phyloP scores from a whole-genome alignment of 176 grass and related monocot genomes.

The Zea mays region DNA sequence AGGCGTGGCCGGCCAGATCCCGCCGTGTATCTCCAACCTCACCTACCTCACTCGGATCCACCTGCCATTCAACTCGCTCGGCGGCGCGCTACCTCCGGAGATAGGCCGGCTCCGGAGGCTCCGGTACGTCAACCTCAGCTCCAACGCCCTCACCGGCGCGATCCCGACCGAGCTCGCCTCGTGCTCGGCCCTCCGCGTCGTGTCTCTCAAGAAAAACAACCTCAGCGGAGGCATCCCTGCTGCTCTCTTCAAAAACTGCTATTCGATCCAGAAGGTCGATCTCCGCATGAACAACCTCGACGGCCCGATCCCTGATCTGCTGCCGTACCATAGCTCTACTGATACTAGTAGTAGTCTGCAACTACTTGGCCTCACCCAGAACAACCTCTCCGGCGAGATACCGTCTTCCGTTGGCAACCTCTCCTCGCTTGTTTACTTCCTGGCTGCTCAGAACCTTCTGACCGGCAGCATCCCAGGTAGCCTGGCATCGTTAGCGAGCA shows the following conservation, averaged over 20 bases:
- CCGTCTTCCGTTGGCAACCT: conserved; percentile 47
- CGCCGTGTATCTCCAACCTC: conserved; percentile 37
- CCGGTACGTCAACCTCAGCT: conserved; percentile 46
- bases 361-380: not conserved
- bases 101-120: conserved; percentile 33
- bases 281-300: not conserved
- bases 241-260: conserved; percentile 23
- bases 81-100: conserved; percentile 32
- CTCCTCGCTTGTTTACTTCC: conserved; percentile 18
- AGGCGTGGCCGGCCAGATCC: conserved; percentile 26
- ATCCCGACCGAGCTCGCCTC: conserved; percentile 27
- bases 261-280: conserved; percentile 10
- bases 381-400: conserved; percentile 35
- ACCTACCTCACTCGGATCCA: conserved; percentile 26
- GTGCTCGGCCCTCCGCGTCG: conserved; percentile 11
- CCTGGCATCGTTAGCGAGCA: not conserved
- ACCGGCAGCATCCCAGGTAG: conserved; percentile 42
- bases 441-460: conserved; percentile 33
- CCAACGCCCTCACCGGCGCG: conserved; percentile 27
- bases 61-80: conserved; percentile 27
- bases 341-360: not conserved
- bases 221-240: conserved; percentile 37
- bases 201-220: conserved; percentile 26
- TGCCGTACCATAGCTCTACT: not conserved
- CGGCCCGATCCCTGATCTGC: not conserved